Evolutionary conservation across 1,284 basidiomycete species (phyloP).

Genomic region (Sanghuangporus weigelae): DNA sequence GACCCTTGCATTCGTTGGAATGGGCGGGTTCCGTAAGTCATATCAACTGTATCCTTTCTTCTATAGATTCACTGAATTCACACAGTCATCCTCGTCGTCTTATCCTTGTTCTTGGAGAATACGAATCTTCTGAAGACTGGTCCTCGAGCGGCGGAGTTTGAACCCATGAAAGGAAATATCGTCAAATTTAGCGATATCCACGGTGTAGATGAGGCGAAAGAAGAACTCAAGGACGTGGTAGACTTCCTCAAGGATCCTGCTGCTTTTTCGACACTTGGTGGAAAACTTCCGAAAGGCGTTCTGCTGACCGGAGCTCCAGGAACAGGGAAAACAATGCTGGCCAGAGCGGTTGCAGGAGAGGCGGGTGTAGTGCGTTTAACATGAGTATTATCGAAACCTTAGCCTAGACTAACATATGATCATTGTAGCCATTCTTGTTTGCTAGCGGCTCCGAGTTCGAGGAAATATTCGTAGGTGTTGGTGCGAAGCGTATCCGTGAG

Average conservation of each 20-base stretch:
- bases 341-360: conserved; percentile 94
- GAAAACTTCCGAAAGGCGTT: conserved; percentile 88
- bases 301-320: conserved; percentile 86
- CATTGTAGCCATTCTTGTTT: conserved; percentile 68
- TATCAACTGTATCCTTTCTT: background rate
- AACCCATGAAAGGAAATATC: conserved; percentile 69
- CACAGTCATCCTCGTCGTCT: conserved; percentile 72
- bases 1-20: conserved; percentile 22
- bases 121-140: conserved; percentile 88
- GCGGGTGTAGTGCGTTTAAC: conserved; percentile 64
- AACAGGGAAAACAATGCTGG: conserved; percentile 96
- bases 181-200: conserved; percentile 92
- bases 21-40: conserved; percentile 26
- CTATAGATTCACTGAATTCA: background rate
- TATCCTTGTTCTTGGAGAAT: conserved; percentile 88
- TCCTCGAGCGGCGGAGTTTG: conserved; percentile 69
- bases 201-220: conserved; percentile 92
- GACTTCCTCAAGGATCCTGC: conserved; percentile 90
- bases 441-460: conserved; percentile 93
- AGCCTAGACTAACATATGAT: background rate
- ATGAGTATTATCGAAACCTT: background rate
- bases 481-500: conserved; percentile 94
- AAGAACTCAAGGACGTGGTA: conserved; percentile 91
- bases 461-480: conserved; percentile 96
- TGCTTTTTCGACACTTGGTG: conserved; percentile 83